These are phyloP conservation scores for Neurospora terricola DNA, from an alignment of 495 filamentous ascomycete genomes.

Conservation along the genomic window DNA sequence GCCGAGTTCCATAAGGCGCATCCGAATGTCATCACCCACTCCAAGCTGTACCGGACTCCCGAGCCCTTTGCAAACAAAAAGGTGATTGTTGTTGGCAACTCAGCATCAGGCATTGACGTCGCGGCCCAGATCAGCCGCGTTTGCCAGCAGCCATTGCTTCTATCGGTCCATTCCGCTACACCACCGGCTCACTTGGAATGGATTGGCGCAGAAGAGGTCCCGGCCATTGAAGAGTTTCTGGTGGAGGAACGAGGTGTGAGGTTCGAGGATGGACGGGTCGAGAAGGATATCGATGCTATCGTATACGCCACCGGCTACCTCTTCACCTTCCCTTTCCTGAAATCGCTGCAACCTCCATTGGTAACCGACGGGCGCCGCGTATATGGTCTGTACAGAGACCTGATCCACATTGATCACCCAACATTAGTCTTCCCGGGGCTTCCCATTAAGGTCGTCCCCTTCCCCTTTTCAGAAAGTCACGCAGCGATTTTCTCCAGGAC, in stretches of 20 bases:
- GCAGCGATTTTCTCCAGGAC: constrained; percentile 65
- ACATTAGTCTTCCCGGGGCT: constrained; percentile 71
- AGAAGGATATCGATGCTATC: constrained; percentile 52
- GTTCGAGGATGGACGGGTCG: constrained; percentile 35
- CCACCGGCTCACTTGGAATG: constrained; percentile 19
- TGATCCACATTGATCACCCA: constrained; percentile 66
- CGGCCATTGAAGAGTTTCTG: constrained; percentile 33
- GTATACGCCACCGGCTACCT: constrained; percentile 71
- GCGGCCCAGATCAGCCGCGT: constrained; percentile 57
- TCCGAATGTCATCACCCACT: constrained; percentile 63
- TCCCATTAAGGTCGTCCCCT: constrained; percentile 73
- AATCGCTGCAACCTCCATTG: constrained; percentile 43
- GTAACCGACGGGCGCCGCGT: constrained; percentile 61
- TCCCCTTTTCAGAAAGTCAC: constrained; percentile 70
- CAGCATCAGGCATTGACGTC: constrained; percentile 73
- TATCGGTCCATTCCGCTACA: constrained; percentile 30
- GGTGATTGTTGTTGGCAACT: constrained; percentile 64
- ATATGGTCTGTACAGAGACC: constrained; percentile 59
- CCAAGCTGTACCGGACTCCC: constrained; percentile 64
- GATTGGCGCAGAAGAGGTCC: constrained; percentile 26
- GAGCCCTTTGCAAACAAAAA: constrained; percentile 43
- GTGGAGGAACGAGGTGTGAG: constrained; percentile 24
- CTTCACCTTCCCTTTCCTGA: constrained; percentile 61
- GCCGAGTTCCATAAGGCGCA: constrained; percentile 44
- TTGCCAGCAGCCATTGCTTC: constrained; percentile 29